These are phyloP conservation scores for Septoria linicola DNA, from an alignment of 2,329 filamentous ascomycete genomes.

Conservation along the genomic window DNA sequence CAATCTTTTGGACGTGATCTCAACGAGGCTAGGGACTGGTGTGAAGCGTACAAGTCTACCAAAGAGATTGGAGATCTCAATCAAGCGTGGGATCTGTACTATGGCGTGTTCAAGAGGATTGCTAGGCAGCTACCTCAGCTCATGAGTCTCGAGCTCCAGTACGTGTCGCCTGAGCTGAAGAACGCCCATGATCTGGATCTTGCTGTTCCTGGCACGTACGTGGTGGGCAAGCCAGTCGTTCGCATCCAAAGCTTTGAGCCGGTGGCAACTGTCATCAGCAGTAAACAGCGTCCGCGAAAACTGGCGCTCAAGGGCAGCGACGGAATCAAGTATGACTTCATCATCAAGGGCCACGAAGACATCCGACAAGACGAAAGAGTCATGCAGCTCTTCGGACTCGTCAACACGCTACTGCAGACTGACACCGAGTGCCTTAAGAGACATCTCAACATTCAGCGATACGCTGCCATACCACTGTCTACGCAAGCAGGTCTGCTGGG, in stretches of 20 bases:
- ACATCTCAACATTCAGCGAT: slow-evolving; percentile 92
- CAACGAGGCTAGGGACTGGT: slow-evolving; percentile 93
- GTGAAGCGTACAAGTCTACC: slow-evolving; percentile 84
- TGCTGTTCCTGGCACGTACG: slow-evolving; percentile 93
- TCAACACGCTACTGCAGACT: slow-evolving; percentile 90
- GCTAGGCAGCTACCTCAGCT: slow-evolving; percentile 89
- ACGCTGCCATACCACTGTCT: slow-evolving; percentile 93
- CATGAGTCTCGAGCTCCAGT: slow-evolving; percentile 88
- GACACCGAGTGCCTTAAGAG: slow-evolving; percentile 97
- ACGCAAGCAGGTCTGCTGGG: slow-evolving; percentile 93
- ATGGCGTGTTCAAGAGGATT: slow-evolving; percentile 96
- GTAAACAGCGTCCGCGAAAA: slow-evolving; percentile 92
- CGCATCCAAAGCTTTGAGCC: slow-evolving; percentile 87
- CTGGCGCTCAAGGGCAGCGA: slow-evolving; percentile 86
- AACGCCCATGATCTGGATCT: slow-evolving; percentile 82
- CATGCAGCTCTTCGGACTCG: slow-evolving; percentile 97
- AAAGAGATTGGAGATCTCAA: slow-evolving; percentile 91
- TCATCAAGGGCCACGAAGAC: slow-evolving; percentile 98
- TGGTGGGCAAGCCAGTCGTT: slow-evolving; percentile 74
- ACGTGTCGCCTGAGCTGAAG: slow-evolving; percentile 92
- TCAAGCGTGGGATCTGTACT: slow-evolving; percentile 98
- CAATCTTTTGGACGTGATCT: slow-evolving; percentile 96
- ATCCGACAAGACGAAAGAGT: slow-evolving; percentile 98
- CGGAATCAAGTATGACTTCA: slow-evolving; percentile 80
- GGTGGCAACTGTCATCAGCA: slow-evolving; percentile 87